A percentile compares a stretch with the other conserved stretches of the same genome.
phyloP scores from a whole-genome alignment of 495 filamentous ascomycete genomes.

The Lasiosphaeria ovina region DNA sequence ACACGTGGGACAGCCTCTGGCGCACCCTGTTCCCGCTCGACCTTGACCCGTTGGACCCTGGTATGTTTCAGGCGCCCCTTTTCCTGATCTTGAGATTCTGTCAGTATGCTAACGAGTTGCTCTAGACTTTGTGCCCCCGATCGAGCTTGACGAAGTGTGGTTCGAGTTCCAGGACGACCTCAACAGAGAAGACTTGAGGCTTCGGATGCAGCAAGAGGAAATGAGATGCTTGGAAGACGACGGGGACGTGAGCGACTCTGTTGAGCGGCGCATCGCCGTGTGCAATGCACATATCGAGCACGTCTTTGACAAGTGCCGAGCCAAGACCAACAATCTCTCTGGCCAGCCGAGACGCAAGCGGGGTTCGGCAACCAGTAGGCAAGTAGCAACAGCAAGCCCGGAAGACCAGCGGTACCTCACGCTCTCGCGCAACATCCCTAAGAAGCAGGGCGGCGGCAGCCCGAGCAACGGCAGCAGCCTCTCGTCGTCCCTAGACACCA shows the following conservation, averaged over 20 bases:
- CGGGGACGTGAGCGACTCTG: background rate
- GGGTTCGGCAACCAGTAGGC: background rate
- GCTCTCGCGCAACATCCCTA: constrained; percentile 4
- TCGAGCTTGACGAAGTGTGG: constrained; percentile 31
- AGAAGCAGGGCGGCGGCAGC: constrained; percentile 1
- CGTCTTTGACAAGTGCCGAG: constrained; percentile 5
- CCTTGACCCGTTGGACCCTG: constrained; percentile 2
- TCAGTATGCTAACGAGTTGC: background rate
- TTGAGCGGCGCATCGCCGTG: constrained; percentile 11
- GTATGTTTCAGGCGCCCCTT: constrained; percentile 9
- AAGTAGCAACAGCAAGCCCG: background rate
- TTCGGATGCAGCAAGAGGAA: constrained; percentile 6
- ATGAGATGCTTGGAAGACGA: background rate
- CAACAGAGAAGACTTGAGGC: background rate
- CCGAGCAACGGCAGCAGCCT: constrained; percentile 11
- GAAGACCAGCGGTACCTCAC: constrained; percentile 2
- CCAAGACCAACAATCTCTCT: background rate
- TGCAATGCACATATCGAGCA: constrained; percentile 8
- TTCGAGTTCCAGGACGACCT: constrained; percentile 15
- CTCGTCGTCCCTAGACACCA: constrained; percentile 15
- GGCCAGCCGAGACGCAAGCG: constrained; percentile 8
- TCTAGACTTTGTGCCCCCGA: constrained; percentile 29
- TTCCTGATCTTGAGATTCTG: background rate
- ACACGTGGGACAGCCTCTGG: constrained; percentile 30
- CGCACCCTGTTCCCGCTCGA: constrained; percentile 23